phyloP scores from a whole-genome alignment of 129 eudicot genomes.

The Ambrosia trifida region DNA sequence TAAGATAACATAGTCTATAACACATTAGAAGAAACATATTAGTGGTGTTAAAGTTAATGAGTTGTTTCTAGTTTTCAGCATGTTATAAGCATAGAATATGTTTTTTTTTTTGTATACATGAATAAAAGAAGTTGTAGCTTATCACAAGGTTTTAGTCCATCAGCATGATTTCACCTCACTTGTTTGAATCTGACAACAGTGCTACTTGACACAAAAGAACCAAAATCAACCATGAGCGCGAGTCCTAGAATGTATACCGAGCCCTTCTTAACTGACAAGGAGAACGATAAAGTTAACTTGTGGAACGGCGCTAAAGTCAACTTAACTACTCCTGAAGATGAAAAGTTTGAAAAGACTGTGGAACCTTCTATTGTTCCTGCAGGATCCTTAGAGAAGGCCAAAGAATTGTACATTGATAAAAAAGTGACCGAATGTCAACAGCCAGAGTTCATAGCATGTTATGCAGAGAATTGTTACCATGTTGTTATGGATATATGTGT shows the following conservation, averaged over 20 bases:
- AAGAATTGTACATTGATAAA: slow-evolving; percentile 45
- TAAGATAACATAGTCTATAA: too few species aligned
- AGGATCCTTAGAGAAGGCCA: slow-evolving; percentile 6
- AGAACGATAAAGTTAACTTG: slow-evolving; percentile 32
- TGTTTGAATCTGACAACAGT: slow-evolving; percentile 10
- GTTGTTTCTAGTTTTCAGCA: slow-evolving; percentile 1
- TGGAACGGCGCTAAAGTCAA: background rate
- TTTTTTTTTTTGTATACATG: slow-evolving; percentile 14
- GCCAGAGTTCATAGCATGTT: slow-evolving; percentile 57
- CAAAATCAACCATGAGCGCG: slow-evolving; percentile 42
- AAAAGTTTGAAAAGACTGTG: slow-evolving; percentile 26
- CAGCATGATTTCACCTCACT: background rate
- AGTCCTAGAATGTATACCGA: slow-evolving; percentile 27
- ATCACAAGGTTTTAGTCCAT: background rate
- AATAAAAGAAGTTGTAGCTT: slow-evolving; percentile 1
- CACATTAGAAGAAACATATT: too few species aligned
- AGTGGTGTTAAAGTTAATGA: too few species aligned
- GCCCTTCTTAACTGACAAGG: slow-evolving; percentile 36
- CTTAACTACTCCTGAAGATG: slow-evolving; percentile 27
- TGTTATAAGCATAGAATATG: slow-evolving; percentile 15
- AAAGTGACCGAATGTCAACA: slow-evolving; percentile 46
- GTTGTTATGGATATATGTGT: slow-evolving; percentile 77
- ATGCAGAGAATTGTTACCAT: slow-evolving; percentile 47
- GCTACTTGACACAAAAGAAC: slow-evolving; percentile 17
- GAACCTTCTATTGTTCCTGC: slow-evolving; percentile 17